These are phyloP conservation scores for Actinomortierella wolfii DNA, from an alignment of 371 early-diverging fungal genomes.

Conservation along the genomic window DNA sequence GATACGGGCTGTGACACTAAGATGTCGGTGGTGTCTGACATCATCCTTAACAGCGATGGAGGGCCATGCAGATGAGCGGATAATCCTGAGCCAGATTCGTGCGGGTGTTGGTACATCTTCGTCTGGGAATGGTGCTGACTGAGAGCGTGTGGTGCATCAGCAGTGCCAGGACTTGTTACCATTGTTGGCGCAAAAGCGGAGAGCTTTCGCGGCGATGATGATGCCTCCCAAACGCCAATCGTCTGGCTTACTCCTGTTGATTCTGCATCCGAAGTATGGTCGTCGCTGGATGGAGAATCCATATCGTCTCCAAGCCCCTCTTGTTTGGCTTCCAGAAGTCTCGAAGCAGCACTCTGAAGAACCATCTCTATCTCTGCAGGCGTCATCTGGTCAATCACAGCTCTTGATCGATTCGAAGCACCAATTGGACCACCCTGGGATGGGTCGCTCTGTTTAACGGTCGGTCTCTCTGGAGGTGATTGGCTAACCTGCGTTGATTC, in stretches of 20 bases:
- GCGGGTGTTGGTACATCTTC: too few relatives aligned
- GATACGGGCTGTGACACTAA: slow-evolving; percentile 19
- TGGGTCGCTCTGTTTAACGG: too few relatives aligned
- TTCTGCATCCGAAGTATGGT: slow-evolving; percentile 7
- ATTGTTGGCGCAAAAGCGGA: too few relatives aligned
- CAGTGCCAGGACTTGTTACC: too few relatives aligned
- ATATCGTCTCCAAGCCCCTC: not conserved
- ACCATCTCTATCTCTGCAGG: slow-evolving; percentile 26
- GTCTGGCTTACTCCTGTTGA: too few relatives aligned
- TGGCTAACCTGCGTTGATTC: not conserved
- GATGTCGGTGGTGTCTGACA: slow-evolving; percentile 19
- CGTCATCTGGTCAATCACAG: slow-evolving; percentile 22
- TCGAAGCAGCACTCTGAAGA: slow-evolving; percentile 21
- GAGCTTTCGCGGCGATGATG: too few relatives aligned
- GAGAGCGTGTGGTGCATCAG: too few relatives aligned
- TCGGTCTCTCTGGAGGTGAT: too few relatives aligned
- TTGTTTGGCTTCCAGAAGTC: slow-evolving; percentile 19
- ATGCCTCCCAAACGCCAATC: too few relatives aligned
- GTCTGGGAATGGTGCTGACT: too few relatives aligned
- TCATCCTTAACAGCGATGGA: slow-evolving; percentile 16
- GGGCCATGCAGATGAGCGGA: slow-evolving; percentile 3
- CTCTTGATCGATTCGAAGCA: slow-evolving; percentile 20
- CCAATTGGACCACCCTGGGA: too few relatives aligned
- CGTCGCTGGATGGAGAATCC: not conserved
- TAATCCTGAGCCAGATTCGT: too few relatives aligned